Base-by-base conservation (phyloP, 2,329 filamentous ascomycete species). In the Arachnopeziza araneosa region DNA sequence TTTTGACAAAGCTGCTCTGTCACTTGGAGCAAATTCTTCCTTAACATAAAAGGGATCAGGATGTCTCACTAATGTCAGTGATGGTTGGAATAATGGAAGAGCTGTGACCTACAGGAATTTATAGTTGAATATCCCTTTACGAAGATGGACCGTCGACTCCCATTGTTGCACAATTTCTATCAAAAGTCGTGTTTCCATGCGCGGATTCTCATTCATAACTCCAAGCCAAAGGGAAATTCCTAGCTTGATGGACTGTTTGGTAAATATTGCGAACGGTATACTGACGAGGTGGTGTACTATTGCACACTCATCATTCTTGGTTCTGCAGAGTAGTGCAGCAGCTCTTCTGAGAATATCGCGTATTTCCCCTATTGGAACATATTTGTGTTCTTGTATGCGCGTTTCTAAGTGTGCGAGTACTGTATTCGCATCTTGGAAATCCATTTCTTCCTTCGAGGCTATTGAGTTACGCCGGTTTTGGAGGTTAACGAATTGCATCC, bases 201-300 rank as follows among this genome's bases (percentile, higher is more conserved):
- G 83, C 2, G 93, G 90, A 69, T 96, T 98, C 73, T 99, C 95
- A 69, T 98, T 95, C 70, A 98, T 96, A 17, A 98, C 90, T 24
- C 95, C 95, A 62, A 97, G 85, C 95, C 95, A 99, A 7, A 99
- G 79, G 3, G 95, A 97, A 44, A 97, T 89, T 6, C 95, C 96
- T 55, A 98, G 84, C 72, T 96, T 96, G 72, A 99, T 95, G 1
- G 93, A 95, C 70, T 96, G 90, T 73, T 96, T 96, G 5, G 89
- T 96, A 73, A 99, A 98, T 53, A 96, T 84, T 50, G 85, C 84
- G 74, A 99, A 99, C 0, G 95, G 96, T 62, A 99, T 95, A 66
- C 85, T 88, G 63, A 99, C 93, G 19, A 99, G 81, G 70, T 96
- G 89, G 70, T 93, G 90, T 14, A 91, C 86, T 59, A 97, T 87